These are phyloP conservation scores for Massarina eburnea DNA, from an alignment of 2,329 filamentous ascomycete species.

Conservation along the genomic window DNA sequence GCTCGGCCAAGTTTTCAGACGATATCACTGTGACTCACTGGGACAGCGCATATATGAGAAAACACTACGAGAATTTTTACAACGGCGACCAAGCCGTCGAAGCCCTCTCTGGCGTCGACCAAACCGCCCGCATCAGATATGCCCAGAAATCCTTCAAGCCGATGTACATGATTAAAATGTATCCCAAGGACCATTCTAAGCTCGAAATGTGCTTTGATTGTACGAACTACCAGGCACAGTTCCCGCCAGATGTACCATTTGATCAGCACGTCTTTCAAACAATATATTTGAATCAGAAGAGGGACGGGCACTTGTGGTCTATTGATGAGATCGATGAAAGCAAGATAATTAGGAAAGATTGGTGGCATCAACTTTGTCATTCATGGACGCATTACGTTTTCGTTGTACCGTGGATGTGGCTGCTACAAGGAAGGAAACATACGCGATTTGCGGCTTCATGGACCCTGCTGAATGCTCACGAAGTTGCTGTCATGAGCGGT, in stretches of 20 bases:
- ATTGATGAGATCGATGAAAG: slow-evolving; percentile 59
- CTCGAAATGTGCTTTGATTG: slow-evolving; percentile 70
- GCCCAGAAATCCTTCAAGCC: slow-evolving; percentile 59
- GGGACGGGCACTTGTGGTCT: slow-evolving; percentile 59
- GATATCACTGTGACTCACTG: slow-evolving; percentile 72
- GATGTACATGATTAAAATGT: slow-evolving; percentile 68
- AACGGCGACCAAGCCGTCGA: slow-evolving; percentile 50
- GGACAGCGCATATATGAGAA: slow-evolving; percentile 66
- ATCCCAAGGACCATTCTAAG: slow-evolving; percentile 57
- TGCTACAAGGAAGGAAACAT: slow-evolving; percentile 65
- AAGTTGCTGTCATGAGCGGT: slow-evolving; percentile 69
- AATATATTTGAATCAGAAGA: slow-evolving; percentile 64
- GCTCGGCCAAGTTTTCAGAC: slow-evolving; percentile 69
- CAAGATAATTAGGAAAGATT: slow-evolving; percentile 65
- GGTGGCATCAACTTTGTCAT: slow-evolving; percentile 70
- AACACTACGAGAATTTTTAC: slow-evolving; percentile 67
- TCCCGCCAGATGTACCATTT: slow-evolving; percentile 57
- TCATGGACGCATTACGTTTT: slow-evolving; percentile 64
- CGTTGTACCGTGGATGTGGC: slow-evolving; percentile 72
- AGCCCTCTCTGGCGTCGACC: slow-evolving; percentile 45
- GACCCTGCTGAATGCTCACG: slow-evolving; percentile 71
- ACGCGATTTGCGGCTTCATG: slow-evolving; percentile 68
- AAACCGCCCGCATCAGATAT: slow-evolving; percentile 46
- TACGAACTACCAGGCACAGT: slow-evolving; percentile 74
- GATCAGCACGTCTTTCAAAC: slow-evolving; percentile 70